phyloP scores from a whole-genome alignment of 371 early-diverging fungal genomes.

The Apophysomyces elegans region DNA sequence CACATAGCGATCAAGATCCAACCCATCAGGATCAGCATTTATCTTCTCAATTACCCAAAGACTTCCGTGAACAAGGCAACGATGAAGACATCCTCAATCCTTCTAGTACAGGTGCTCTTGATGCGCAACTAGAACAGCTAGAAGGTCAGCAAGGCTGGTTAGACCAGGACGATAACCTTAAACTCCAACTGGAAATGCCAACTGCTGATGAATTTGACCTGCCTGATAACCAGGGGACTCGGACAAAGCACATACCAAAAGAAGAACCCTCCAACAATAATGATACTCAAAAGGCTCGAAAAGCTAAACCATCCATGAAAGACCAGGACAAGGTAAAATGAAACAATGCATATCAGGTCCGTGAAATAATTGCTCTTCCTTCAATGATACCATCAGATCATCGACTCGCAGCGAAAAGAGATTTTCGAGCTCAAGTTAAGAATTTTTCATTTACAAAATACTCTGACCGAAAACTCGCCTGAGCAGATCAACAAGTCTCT shows the following conservation, averaged over 20 bases:
- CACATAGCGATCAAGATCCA: constrained; percentile 5
- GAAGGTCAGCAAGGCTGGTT: constrained; percentile 3
- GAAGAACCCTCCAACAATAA: constrained; percentile 7
- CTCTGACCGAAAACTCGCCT: constrained; percentile 60
- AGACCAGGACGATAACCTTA: constrained; percentile 19
- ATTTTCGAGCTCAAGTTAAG: constrained; percentile 73
- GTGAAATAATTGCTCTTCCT: background rate
- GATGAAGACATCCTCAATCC: constrained; percentile 1
- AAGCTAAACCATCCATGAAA: constrained; percentile 57
- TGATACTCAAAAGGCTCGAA: constrained; percentile 19
- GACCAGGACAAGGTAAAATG: constrained; percentile 66
- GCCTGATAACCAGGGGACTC: background rate
- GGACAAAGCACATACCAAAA: constrained; percentile 3
- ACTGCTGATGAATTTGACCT: constrained; percentile 15
- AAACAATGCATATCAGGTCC: background rate
- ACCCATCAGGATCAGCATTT: background rate
- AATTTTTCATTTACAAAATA: constrained; percentile 68
- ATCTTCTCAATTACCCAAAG: background rate
- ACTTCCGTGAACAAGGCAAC: background rate
- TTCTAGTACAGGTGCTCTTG: background rate
- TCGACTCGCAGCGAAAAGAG: constrained; percentile 73
- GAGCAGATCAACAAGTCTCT: constrained; percentile 58
- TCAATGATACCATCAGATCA: constrained; percentile 45
- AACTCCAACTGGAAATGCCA: constrained; percentile 15
- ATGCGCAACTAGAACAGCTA: background rate